These are phyloP conservation scores for Cystobasidiaceae sp. DNA, from an alignment of 1,284 basidiomycete genomes.

Conservation along the genomic window DNA sequence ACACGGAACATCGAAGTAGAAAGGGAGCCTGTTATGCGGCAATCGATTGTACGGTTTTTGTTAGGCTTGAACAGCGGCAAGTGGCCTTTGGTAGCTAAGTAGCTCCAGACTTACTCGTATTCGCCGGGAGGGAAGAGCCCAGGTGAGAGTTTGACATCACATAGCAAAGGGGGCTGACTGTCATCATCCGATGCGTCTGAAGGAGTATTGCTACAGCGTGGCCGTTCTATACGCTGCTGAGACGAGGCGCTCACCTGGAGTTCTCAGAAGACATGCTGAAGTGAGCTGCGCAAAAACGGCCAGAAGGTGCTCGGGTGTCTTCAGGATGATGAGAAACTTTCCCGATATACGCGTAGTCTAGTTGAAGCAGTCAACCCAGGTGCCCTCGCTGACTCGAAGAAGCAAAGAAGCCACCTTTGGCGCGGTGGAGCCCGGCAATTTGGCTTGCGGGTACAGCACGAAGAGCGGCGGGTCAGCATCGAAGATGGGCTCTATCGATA, in stretches of 20 bases:
- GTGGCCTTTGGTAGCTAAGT: too few species aligned
- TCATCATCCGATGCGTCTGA: not conserved
- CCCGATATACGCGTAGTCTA: conserved; percentile 9
- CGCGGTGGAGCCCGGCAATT: conserved; percentile 4
- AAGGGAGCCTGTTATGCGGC: not conserved
- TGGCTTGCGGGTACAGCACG: conserved; percentile 8
- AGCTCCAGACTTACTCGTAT: conserved; percentile 13
- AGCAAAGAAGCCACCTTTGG: conserved; percentile 6
- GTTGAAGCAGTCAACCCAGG: not conserved
- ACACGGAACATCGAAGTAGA: conserved; percentile 21
- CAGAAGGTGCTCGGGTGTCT: conserved; percentile 9
- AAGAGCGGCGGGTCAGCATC: conserved; percentile 16
- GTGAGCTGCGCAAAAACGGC: conserved; percentile 11
- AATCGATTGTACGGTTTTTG: not conserved
- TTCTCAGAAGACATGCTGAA: not conserved
- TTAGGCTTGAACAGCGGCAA: not conserved
- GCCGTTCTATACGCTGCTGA: too few species aligned
- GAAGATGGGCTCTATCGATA: conserved; percentile 14
- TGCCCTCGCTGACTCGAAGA: not conserved
- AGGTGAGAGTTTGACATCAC: not conserved
- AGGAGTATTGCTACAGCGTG: not conserved
- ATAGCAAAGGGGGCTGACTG: not conserved
- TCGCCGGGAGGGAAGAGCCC: not conserved
- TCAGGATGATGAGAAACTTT: conserved; percentile 13
- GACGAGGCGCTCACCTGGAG: too few species aligned